phyloP scores from a whole-genome alignment of 305 asterid genomes.

The Solanum hybrid region DNA sequence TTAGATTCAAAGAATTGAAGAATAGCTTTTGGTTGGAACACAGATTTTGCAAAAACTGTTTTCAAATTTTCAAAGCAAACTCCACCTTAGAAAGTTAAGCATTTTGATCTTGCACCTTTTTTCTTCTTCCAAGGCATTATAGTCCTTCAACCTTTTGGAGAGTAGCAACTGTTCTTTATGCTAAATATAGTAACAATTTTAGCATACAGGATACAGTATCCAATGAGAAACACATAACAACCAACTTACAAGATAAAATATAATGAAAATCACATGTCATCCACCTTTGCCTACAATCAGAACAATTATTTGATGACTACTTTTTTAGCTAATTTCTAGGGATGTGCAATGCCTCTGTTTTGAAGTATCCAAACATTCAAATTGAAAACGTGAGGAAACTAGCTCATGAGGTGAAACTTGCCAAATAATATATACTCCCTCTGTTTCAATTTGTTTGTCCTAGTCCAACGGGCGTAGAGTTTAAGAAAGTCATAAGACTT shows the following conservation, averaged over 20 bases:
- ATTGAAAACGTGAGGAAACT: neutral
- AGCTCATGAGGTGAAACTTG: neutral
- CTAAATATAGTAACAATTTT: neutral
- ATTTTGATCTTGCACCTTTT: neutral
- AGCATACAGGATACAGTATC: neutral
- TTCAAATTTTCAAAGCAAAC: neutral
- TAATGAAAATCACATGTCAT: neutral
- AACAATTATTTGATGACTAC: neutral
- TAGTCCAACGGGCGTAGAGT: neutral
- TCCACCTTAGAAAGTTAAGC: neutral
- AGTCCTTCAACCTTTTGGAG: neutral
- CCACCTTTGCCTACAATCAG: neutral
- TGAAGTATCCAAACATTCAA: neutral
- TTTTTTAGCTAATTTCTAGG: neutral
- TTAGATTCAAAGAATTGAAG: neutral
- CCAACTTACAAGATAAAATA: neutral
- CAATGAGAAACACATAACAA: neutral
- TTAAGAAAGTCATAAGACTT: neutral
- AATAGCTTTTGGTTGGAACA: neutral
- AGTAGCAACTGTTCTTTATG: neutral
- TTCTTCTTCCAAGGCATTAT: neutral
- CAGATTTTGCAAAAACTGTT: neutral
- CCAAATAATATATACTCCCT: neutral
- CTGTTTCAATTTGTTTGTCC: neutral
- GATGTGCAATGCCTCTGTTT: neutral